phyloP scores from a whole-genome alignment of 495 filamentous ascomycete species.

The Neurospora sublineolata region DNA sequence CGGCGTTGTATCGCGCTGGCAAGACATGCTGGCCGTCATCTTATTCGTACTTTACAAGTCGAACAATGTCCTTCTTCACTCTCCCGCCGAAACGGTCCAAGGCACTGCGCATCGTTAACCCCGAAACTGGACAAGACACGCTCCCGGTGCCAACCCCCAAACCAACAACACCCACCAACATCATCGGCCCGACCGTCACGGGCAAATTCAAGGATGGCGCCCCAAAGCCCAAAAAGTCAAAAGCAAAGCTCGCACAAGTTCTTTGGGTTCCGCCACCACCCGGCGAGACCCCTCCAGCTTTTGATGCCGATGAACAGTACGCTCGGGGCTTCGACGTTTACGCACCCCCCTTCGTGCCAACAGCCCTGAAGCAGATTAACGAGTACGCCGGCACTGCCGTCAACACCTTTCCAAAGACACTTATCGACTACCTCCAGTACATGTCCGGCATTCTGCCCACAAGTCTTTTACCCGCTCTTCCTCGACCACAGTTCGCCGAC shows the following conservation, averaged over 20 bases:
- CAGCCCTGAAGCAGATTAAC: slow-evolving; percentile 19
- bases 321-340: slow-evolving; percentile 21
- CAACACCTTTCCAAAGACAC: slow-evolving; percentile 4
- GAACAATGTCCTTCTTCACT: not conserved
- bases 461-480: not conserved
- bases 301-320: not conserved
- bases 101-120: not conserved
- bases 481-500: not conserved
- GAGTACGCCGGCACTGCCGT: slow-evolving; percentile 3
- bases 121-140: not conserved
- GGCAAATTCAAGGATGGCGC: not conserved
- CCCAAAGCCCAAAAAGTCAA: not conserved
- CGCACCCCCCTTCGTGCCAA: slow-evolving; percentile 24
- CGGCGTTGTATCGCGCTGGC: too few relatives aligned
- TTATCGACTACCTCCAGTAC: slow-evolving; percentile 2
- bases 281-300: not conserved
- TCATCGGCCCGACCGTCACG: not conserved
- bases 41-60: too few relatives aligned
- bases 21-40: not conserved
- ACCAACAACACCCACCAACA: not conserved
- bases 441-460: not conserved
- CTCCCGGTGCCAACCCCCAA: not conserved
- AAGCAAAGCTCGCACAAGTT: not conserved
- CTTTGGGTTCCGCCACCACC: not conserved
- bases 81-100: not conserved